Evolutionary conservation across 129 eudicot genomes (phyloP), one percentile per base, ranked within the genome.

Genomic region (Ambrosia trifida): DNA sequence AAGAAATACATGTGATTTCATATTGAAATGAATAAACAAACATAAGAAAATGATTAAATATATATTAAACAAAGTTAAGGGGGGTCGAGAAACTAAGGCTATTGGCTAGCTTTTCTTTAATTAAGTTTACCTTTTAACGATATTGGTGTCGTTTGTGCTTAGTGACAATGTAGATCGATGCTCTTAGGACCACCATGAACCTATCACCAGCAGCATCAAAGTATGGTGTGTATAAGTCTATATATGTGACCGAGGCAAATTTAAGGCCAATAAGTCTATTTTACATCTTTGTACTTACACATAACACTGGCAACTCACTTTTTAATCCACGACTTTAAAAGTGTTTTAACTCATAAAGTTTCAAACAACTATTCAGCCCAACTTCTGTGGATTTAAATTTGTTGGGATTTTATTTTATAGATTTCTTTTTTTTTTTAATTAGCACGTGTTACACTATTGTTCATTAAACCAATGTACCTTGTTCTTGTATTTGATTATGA

Each of bases 131-230:
- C 80, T 76, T 67, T 76, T 58, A 56, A 59, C 20, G 77, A 57
- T 68, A 68, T 68, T 68, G 52, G 69, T 36, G 75, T 8, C 3
- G 78, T 19, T 5, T 67, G 74, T 67, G 69, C 74, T 58, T 68
- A 68, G 80, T 76, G 69, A 46, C 64, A 44, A 76, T 76, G 62
- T 46, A 76, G 75, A 76, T 76, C 62, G 74, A 76, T 76, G 35
- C 80, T 49, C 33, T 58, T 28, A 76, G 80, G 80, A 68, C 80
- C 80, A 76, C 80, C 80, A 66, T 65, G 36, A 47, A 53, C 72
- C 79, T 58, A 66, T 61, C 78, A 50, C 66, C 54, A 52, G 31
- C 67, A 74, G 43, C 72, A 64, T 64, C 58, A 40, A 65, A 74
- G 70, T 14, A 63, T 50, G 63, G 78, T 33, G 7, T 36, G 4